Evolutionary conservation across 805 yeast species (phyloP), one percentile per base, ranked within the genome.

Genomic region (Zygosaccharomyces bisporus): DNA sequence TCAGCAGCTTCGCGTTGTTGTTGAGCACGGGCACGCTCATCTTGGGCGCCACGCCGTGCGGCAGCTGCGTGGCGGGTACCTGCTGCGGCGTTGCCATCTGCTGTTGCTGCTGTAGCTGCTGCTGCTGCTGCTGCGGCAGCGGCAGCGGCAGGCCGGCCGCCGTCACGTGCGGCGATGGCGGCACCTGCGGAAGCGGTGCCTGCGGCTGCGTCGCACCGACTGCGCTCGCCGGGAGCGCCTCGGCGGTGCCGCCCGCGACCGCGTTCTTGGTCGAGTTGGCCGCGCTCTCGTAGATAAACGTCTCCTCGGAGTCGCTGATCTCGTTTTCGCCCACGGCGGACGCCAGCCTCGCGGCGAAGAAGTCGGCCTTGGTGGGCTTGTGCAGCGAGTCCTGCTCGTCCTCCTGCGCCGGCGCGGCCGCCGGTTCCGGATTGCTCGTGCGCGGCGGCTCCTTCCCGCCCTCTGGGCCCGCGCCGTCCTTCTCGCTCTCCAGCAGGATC

Each of bases 271-370:
- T 58, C 3, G 67, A 61, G 29, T 60, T 60, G 5, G 66, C 64
- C 4, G 67, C 61, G 12, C 66, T 60, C 57, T 90, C 97, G 63
- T 91, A 91, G n/a, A 91, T 96, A 72, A 93, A 91, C 1, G 95
- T 88, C 63, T 93, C 99, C 54, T 90, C 96, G 19, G 89, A 80
- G 61, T 90, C 97, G 25, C 90, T 82, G 32, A 85, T 80, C 49
- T 85, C 87, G 34, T 80, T 90, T 55, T 88, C 96, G 51, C 85
- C 95, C 3, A 91, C 95, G 1, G 98, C 98, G 44, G 88, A 83
- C 6, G 96, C 98, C 49, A 93, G 72, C 55, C 84, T 86, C 0
- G 98, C 97, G 7, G 97, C 98, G 64, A 93, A 93, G 48, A 88
- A 79, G 58, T 90, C 98, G 0, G 96, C 93, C 58, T 89, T 77